Base-by-base conservation (phyloP, 306 rosid genomes). In the Ziziphus jujuba region DNA sequence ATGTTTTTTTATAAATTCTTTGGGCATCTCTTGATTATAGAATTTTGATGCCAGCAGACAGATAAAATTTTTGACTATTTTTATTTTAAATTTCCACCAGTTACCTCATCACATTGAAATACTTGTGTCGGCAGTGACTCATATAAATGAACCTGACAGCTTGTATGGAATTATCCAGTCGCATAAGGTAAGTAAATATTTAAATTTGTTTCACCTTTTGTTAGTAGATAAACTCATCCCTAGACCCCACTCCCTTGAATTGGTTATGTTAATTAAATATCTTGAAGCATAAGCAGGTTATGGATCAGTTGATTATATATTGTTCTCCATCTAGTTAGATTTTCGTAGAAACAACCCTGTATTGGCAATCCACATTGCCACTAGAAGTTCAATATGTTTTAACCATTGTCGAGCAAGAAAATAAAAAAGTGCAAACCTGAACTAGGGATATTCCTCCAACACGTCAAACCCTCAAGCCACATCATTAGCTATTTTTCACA, bases 71-170 rank as follows among this genome's bases (percentile, higher is more conserved):
- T 61, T 48, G 53, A 0, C 17, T 63, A 56, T 47, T 59, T 65
- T 65, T 67, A 63, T 65, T 76, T 65, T 59, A 69, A 51, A 57
- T 59, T 59, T 58, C 44, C n/a, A n/a, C n/a, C 92, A 92, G 98
- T 72, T 92, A 71, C 88, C 95, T 59, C 86, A 66, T 65, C 98
- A 92, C 74, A 78, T 92, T 79, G 91, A 89, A 85, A 84, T 89
- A 77, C 88, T 92, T 36, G 88, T 89, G 66, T 85, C 89, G 15
- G 95, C 98, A 7, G 83, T 85, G 63, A 89, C 89, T 79, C 82
- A 87, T 80, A 92, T 92, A 45, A 92, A 92, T 65, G 96, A 89
- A 85, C 96, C 95, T 25, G 96, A 92, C 85, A 87, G 96, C 88
- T 84, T 92, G 67, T 89, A 92, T 48, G 98, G 98, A 75, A 92